A percentile compares a stretch with the other conserved stretches of the same genome.
phyloP scores from a whole-genome alignment of 208 protist species.

The Crithidia bombi region DNA sequence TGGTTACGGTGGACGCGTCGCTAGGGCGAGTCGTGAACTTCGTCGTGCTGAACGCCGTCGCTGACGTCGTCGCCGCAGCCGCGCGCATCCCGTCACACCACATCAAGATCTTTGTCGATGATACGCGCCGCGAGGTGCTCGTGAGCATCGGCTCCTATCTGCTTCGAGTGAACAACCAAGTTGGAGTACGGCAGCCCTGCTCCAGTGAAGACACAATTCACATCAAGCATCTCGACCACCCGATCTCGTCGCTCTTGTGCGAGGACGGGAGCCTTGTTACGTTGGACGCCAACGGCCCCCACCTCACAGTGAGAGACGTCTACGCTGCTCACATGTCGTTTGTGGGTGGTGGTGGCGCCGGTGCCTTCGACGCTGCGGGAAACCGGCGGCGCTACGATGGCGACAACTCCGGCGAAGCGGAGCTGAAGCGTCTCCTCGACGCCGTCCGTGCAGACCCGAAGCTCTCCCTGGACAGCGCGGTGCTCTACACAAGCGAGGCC shows the following conservation, averaged over 20 bases:
- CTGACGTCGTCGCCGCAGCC: slow-evolving; percentile 46
- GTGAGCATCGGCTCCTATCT: slow-evolving; percentile 61
- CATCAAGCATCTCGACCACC: slow-evolving; percentile 36
- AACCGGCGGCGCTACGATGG: slow-evolving; percentile 12
- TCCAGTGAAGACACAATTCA: slow-evolving; percentile 70
- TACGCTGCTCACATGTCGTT: slow-evolving; percentile 5
- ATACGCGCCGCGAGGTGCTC: slow-evolving; percentile 44
- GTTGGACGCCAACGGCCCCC: slow-evolving; percentile 60
- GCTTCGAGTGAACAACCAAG: slow-evolving; percentile 79
- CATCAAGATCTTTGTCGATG: slow-evolving; percentile 61
- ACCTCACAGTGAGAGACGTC: slow-evolving; percentile 35
- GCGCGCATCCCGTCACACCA: slow-evolving; percentile 53
- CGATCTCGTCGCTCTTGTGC: slow-evolving; percentile 49
- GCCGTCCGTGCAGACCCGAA: slow-evolving; percentile 48
- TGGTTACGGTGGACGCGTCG: slow-evolving; percentile 58
- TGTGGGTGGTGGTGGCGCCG: neutral
- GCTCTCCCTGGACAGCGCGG: slow-evolving; percentile 66
- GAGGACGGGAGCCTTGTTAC: slow-evolving; percentile 54
- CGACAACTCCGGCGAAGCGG: slow-evolving; percentile 22
- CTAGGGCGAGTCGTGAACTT: slow-evolving; percentile 63
- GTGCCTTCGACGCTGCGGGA: neutral
- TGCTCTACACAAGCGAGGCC: slow-evolving; percentile 43
- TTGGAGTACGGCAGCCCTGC: slow-evolving; percentile 72
- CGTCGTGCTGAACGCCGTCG: slow-evolving; percentile 61
- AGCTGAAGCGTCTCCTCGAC: slow-evolving; percentile 35